phyloP scores from a whole-genome alignment of 805 yeast genomes.

The Starmerella scarabaei region DNA sequence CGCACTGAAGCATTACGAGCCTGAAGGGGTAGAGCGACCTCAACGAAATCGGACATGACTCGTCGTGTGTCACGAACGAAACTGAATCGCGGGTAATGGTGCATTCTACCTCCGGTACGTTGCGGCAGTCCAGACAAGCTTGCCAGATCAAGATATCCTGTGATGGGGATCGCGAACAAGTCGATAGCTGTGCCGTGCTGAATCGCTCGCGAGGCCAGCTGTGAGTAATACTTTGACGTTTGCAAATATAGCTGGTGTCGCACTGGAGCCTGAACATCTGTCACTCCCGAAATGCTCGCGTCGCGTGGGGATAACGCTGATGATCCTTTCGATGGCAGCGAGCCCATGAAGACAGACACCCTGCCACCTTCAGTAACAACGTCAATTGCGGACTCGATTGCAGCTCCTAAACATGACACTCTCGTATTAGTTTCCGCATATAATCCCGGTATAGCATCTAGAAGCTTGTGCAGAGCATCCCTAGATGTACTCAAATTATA shows the following conservation, averaged over 20 bases:
- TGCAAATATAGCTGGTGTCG: slow-evolving; percentile 42
- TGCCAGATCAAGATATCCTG: slow-evolving; percentile 55
- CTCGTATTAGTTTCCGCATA: slow-evolving; percentile 31
- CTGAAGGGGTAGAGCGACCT: slow-evolving; percentile 24
- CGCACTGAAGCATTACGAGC: slow-evolving; percentile 79
- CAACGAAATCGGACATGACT: slow-evolving; percentile 39
- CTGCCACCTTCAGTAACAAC: slow-evolving; percentile 67
- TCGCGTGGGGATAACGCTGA: slow-evolving; percentile 39
- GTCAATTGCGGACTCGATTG: slow-evolving; percentile 51
- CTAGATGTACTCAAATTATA: slow-evolving; percentile 2
- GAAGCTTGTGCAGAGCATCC: slow-evolving; percentile 38
- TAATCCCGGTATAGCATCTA: slow-evolving; percentile 44
- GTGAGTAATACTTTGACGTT: slow-evolving; percentile 47
- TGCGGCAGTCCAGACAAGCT: slow-evolving; percentile 53
- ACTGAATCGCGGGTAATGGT: slow-evolving; percentile 53
- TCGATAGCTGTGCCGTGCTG: slow-evolving; percentile 59
- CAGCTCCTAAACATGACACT: slow-evolving; percentile 70
- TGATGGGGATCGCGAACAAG: slow-evolving; percentile 49
- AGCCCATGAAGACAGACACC: slow-evolving; percentile 51
- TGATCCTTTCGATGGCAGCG: slow-evolving; percentile 70
- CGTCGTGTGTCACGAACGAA: slow-evolving; percentile 56
- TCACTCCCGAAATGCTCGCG: slow-evolving; percentile 10
- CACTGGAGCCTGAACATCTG: slow-evolving; percentile 26
- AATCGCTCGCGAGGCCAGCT: slow-evolving; percentile 44
- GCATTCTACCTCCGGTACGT: slow-evolving; percentile 58